A percentile compares a stretch with the other conserved stretches of the same genome.
phyloP scores from a whole-genome alignment of 2,329 filamentous ascomycete species.

The Stagonosporopsis cucurbitacearum region DNA sequence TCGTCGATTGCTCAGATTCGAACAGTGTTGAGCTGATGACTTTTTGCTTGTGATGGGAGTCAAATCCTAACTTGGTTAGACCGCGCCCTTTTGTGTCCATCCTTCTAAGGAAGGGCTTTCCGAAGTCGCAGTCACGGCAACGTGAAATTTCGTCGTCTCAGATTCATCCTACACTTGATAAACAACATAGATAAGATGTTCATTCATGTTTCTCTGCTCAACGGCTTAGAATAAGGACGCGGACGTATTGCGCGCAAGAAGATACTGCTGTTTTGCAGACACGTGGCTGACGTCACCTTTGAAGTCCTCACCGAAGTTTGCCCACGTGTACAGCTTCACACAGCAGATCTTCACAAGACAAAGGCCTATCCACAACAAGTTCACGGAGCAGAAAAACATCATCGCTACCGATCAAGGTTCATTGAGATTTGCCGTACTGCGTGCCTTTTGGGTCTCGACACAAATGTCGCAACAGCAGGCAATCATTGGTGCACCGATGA shows the following conservation, averaged over 20 bases:
- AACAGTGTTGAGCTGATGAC: background rate
- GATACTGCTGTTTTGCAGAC: no score
- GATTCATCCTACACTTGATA: background rate
- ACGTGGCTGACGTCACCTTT: conserved; percentile 8
- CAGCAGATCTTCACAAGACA: no score
- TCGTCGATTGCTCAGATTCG: background rate
- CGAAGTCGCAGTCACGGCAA: background rate
- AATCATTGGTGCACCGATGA: background rate
- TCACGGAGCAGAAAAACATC: no score
- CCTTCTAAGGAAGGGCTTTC: background rate
- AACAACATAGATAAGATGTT: no score
- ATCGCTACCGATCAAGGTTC: no score
- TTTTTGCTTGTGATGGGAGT: background rate
- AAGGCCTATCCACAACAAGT: no score
- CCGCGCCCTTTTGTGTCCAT: conserved; percentile 9
- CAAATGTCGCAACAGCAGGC: background rate
- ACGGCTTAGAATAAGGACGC: no score
- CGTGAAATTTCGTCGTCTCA: background rate
- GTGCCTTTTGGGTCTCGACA: background rate
- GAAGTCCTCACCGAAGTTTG: background rate
- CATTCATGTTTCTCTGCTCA: no score
- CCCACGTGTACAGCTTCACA: no score
- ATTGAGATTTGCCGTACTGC: no score
- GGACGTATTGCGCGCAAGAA: no score
- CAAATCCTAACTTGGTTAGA: conserved; percentile 2